Base-by-base conservation (phyloP, 2,329 filamentous ascomycete genomes). In the Graphilbum fragrans region DNA sequence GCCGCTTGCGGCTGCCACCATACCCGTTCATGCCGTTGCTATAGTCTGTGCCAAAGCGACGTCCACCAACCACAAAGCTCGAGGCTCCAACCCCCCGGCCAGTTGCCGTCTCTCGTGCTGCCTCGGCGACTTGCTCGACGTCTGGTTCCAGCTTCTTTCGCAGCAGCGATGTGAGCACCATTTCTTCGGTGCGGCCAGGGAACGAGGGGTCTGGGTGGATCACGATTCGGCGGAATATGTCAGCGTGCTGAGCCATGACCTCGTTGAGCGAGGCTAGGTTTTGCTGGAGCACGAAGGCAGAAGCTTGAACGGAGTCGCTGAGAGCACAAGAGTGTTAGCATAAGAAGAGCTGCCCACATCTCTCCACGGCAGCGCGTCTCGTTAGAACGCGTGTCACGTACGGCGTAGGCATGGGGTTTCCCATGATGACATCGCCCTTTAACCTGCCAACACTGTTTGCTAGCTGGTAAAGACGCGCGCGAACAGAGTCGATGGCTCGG, bases 61-160 rank as follows among this genome's bases (percentile, higher is more conserved):
- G 47, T 49, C 48, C 29, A 18, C 37, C 46, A 47, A 51, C 35
- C 8, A 48, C 46, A 39, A 59, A 56, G 35, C 53, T 57, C 37
- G 41, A 45, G 4, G 45, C 44, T 5, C 56, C 53, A 19, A 62
- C 45, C 9, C 59, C 58, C 9, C 51, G 52, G 9, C 50, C 49
- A 11, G 52, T 54, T 12, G 66, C 65, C 22, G 64, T 63, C 44
- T 66, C 66, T 29, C 74, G 71, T 1, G 78, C 81, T 39, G 77
- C 65, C 19, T 77, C 72, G 21, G 90, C 77, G 62, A 81, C 80
- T 43, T 79, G 76, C 55, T 88, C 83, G 17, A 87, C 78, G 20
- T 75, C 70, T 0, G 85, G 84, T 50, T 92, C 86, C 38, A 87
- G 70, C 57, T 92, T 92, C 61, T 92, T 93, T 32, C 86, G 80